Percentiles rank a stretch among this genome's conserved stretches.
phyloP scores from a whole-genome alignment of 345 rosid species.

The Leavenworthia alabamica region DNA sequence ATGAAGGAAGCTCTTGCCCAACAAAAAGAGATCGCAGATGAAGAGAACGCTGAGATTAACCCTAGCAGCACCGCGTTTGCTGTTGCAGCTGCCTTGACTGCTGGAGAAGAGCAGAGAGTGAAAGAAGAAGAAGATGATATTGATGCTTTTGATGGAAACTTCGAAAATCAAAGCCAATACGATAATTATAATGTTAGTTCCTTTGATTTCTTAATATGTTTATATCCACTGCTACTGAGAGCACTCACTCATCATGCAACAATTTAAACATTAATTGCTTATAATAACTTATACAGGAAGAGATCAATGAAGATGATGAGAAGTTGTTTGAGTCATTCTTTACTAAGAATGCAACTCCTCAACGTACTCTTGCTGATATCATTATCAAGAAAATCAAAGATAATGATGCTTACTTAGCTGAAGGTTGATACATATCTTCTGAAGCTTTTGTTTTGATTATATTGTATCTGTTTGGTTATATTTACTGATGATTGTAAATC shows the following conservation, averaged over 20 bases:
- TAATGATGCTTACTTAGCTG: constrained; percentile 44
- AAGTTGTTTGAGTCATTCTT: constrained; percentile 69
- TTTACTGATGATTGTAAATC: constrained; percentile 4
- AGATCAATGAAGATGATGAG: constrained; percentile 76
- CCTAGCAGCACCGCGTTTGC: constrained; percentile 33
- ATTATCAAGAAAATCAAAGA: constrained; percentile 64
- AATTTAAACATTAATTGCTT: too few species aligned
- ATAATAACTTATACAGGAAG: constrained; percentile 40
- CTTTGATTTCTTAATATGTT: not conserved
- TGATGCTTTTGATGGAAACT: constrained; percentile 57
- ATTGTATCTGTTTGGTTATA: too few species aligned
- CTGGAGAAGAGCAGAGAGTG: constrained; percentile 31
- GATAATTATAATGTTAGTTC: constrained; percentile 48
- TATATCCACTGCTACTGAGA: too few species aligned
- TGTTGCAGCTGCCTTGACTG: constrained; percentile 30
- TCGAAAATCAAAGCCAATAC: constrained; percentile 52
- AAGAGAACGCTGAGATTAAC: constrained; percentile 38
- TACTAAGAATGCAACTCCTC: constrained; percentile 57
- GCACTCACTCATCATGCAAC: too few species aligned
- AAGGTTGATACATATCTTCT: constrained; percentile 38
- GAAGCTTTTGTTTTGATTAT: too few species aligned
- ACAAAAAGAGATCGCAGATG: constrained; percentile 74
- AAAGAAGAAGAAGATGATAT: constrained; percentile 59
- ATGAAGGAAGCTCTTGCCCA: constrained; percentile 76
- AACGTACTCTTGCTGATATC: constrained; percentile 69